Base-by-base conservation (phyloP, 2,329 filamentous ascomycete genomes). In the Fusarium fracticaudum region DNA sequence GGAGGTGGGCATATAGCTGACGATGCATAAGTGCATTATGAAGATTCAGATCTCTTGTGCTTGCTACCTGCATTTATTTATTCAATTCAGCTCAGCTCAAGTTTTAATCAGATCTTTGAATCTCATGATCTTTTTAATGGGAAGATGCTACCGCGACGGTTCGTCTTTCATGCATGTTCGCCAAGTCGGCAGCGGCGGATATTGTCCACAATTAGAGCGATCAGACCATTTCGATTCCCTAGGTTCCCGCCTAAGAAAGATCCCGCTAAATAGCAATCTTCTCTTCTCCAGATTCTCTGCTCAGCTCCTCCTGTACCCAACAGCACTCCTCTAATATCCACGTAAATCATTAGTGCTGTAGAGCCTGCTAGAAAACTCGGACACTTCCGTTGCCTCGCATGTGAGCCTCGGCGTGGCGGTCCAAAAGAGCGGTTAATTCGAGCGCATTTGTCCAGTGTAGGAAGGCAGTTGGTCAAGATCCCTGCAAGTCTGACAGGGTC, bases 391-490 rank as follows among this genome's bases (percentile, higher is more conserved):
- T 57, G 57, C 38, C 20, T 53, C 45, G 8, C 71, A 74, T 70
- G 72, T 73, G 72, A 75, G 72, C 72, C 72, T 75, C 72, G 72
- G 76, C 76, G 67, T 78, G 76, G 76, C 76, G 76, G 54, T 55
- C 64, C 44, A 55, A 62, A 54, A 53, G 61, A 62, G 64, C 54
- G 50, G 68, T 62, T 53, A 61, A 67, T 47, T 40, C 29, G 44
- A 48, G 33, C 60, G 57, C 41, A 53, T 64, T 55, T 74, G 50
- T 59, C 76, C 72, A 60, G 66, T 67, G 58, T 66, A 71, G 74
- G 71, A 76, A 77, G 73, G 71, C 71, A 62, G 55, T 67, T 64
- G 59, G 69, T 54, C 47, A 54, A 24, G 60, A 74, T 64, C 67
- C 71, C 54, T 64, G 71, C 26, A 17, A n/a, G 20, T 8, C 29